Percentiles rank a stretch among this genome's conserved stretches.
Conservation (phyloP, 768 basidiomycete species). For the Myochromella boudieri region DNA sequence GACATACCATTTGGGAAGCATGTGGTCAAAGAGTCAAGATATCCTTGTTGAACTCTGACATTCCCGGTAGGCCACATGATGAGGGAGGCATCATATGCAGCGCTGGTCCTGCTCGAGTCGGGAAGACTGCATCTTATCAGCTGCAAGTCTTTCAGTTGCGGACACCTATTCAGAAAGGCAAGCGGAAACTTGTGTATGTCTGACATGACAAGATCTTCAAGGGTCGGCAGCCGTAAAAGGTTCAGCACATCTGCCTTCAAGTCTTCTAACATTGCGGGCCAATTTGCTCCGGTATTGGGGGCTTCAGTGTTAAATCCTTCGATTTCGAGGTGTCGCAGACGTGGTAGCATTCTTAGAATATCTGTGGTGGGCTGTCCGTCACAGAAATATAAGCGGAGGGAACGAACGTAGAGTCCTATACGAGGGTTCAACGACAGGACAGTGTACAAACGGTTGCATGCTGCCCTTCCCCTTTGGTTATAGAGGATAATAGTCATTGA, state of each 20-base stretch:
- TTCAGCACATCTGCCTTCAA: background rate
- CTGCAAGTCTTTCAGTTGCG: constrained; percentile 6
- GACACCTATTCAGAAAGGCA: background rate
- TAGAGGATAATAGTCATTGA: background rate
- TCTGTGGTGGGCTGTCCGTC: too few species aligned
- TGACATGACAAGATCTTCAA: background rate
- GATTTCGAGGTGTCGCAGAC: background rate
- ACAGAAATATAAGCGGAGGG: background rate
- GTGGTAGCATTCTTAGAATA: background rate
- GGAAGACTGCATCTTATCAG: background rate
- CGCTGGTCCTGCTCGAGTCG: background rate
- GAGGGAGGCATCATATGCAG: background rate
- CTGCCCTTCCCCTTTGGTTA: background rate
- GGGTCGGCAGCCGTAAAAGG: background rate
- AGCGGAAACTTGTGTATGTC: background rate
- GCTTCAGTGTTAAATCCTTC: too few species aligned
- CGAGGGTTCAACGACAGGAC: constrained; percentile 2
- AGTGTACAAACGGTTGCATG: background rate
- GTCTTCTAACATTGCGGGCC: background rate
- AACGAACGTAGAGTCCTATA: background rate
- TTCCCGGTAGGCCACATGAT: too few species aligned
- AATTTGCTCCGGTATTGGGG: background rate
- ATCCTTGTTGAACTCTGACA: background rate
- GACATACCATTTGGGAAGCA: background rate
- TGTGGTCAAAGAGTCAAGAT: constrained; percentile 4